Evolutionary conservation across 2,329 filamentous ascomycete species (phyloP).

Genomic region (Microcera coccophila): DNA sequence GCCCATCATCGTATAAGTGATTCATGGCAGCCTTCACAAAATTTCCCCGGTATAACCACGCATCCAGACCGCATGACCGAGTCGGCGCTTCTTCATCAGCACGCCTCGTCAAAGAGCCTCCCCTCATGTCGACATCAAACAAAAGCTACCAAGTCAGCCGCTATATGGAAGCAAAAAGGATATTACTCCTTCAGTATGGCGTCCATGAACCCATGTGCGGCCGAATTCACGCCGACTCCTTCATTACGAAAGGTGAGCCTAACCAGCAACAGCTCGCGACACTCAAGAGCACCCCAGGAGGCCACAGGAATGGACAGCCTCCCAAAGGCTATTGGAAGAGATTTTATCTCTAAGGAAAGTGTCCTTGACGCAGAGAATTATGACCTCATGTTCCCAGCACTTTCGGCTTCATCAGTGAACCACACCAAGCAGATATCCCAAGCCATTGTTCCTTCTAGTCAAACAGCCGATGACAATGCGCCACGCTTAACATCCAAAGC

Average conservation of each 20-base stretch:
- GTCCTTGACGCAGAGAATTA: conserved; percentile 19
- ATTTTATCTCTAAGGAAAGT: conserved; percentile 5
- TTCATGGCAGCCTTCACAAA: neutral
- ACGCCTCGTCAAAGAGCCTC: neutral
- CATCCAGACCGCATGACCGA: neutral
- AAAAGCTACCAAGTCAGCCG: neutral
- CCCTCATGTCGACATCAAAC: neutral
- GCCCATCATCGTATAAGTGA: neutral
- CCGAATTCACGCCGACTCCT: conserved; percentile 22
- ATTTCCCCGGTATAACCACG: neutral
- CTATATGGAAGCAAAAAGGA: neutral
- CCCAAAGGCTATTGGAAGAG: too few relatives aligned
- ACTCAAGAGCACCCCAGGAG: neutral
- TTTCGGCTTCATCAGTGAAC: conserved; percentile 6
- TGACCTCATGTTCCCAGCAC: conserved; percentile 22
- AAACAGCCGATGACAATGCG: too few relatives aligned
- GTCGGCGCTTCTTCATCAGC: neutral
- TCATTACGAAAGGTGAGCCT: neutral
- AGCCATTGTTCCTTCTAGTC: too few relatives aligned
- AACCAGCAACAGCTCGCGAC: neutral
- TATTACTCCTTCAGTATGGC: neutral
- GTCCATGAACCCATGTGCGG: conserved; percentile 29
- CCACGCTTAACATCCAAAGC: too few relatives aligned
- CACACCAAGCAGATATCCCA: too few relatives aligned
- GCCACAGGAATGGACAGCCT: too few relatives aligned